Percentiles rank a stretch among this genome's conserved stretches.
These are phyloP conservation scores for Paralagenidium karlingii DNA, from an alignment of 352 stramenopile genomes.

Conservation along the genomic window DNA sequence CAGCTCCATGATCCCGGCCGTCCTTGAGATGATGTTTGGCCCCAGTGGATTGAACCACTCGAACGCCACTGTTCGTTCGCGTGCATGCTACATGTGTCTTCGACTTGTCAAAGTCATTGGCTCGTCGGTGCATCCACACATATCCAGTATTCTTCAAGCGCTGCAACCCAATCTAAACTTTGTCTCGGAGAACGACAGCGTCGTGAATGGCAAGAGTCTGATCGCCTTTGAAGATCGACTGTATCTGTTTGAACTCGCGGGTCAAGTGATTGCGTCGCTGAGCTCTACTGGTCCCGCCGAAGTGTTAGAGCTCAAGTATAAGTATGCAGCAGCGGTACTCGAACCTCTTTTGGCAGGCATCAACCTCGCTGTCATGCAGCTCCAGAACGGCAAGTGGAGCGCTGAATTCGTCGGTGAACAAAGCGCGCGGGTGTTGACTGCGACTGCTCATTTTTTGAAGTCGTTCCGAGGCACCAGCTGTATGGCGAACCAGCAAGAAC, in stretches of 20 bases:
- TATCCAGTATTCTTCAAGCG: slow-evolving; percentile 50
- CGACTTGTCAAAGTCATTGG: slow-evolving; percentile 71
- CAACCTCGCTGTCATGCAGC: slow-evolving; percentile 25
- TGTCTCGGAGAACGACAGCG: slow-evolving; percentile 17
- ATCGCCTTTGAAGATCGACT: slow-evolving; percentile 65
- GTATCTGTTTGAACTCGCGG: slow-evolving; percentile 78
- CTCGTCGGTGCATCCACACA: slow-evolving; percentile 52
- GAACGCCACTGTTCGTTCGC: slow-evolving; percentile 46
- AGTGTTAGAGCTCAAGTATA: slow-evolving; percentile 52
- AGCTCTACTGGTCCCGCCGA: slow-evolving; percentile 7
- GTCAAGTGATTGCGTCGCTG: slow-evolving; percentile 68
- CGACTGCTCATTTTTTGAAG: slow-evolving; percentile 73
- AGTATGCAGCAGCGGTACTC: slow-evolving; percentile 61
- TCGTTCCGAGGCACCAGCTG: slow-evolving; percentile 60
- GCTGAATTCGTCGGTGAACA: slow-evolving; percentile 36
- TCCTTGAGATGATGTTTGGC: slow-evolving; percentile 80
- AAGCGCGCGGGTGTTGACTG: slow-evolving; percentile 48
- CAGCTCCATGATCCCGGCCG: slow-evolving; percentile 34
- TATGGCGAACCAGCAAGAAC: slow-evolving; percentile 65
- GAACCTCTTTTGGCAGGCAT: slow-evolving; percentile 56
- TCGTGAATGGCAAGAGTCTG: slow-evolving; percentile 20
- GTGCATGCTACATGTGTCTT: slow-evolving; percentile 74
- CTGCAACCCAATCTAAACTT: slow-evolving; percentile 55
- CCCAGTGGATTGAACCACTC: slow-evolving; percentile 50
- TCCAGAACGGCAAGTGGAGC: slow-evolving; percentile 11